Evolutionary conservation across 2,329 filamentous ascomycete genomes (phyloP).

Genomic region (Pseudocercospora macadamiae): DNA sequence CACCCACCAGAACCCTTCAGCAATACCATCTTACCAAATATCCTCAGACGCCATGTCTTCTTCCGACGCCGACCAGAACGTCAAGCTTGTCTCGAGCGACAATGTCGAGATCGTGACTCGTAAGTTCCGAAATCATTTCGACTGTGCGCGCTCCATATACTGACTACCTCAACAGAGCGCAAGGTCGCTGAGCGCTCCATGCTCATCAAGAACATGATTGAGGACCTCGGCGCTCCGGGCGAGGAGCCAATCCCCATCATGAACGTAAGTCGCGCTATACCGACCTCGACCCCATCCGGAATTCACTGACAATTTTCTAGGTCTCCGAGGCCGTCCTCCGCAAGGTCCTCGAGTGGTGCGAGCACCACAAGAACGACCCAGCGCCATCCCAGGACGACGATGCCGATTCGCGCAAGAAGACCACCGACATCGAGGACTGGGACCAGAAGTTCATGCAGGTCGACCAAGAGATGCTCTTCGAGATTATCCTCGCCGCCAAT

Average conservation of each 20-base stretch:
- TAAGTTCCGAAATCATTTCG: slow-evolving; percentile 26
- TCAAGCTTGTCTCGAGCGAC: slow-evolving; percentile 52
- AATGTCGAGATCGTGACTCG: slow-evolving; percentile 48
- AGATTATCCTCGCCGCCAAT: slow-evolving; percentile 97
- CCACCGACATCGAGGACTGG: slow-evolving; percentile 99
- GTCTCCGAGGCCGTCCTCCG: slow-evolving; percentile 91
- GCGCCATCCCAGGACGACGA: slow-evolving; percentile 83
- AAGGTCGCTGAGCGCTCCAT: slow-evolving; percentile 87
- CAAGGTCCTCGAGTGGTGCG: slow-evolving; percentile 98
- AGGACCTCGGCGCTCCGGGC: slow-evolving; percentile 74
- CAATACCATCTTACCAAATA: slow-evolving; percentile 18
- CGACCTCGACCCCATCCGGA: neutral
- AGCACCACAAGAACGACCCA: slow-evolving; percentile 90
- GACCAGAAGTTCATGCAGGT: slow-evolving; percentile 99
- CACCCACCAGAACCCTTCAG: slow-evolving; percentile 16
- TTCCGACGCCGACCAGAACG: slow-evolving; percentile 38
- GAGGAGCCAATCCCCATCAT: slow-evolving; percentile 81
- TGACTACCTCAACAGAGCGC: slow-evolving; percentile 59
- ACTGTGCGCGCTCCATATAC: slow-evolving; percentile 14
- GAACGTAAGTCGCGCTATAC: slow-evolving; percentile 55
- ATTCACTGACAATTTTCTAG: slow-evolving; percentile 40
- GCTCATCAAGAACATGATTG: slow-evolving; percentile 97
- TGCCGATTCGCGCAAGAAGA: slow-evolving; percentile 93
- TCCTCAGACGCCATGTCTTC: slow-evolving; percentile 37
- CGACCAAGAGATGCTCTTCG: slow-evolving; percentile 99